Percentiles rank a stretch among this genome's conserved stretches.
phyloP scores from a whole-genome alignment of 2,329 filamentous ascomycete species.

The Stagonosporopsis chrysanthemi region DNA sequence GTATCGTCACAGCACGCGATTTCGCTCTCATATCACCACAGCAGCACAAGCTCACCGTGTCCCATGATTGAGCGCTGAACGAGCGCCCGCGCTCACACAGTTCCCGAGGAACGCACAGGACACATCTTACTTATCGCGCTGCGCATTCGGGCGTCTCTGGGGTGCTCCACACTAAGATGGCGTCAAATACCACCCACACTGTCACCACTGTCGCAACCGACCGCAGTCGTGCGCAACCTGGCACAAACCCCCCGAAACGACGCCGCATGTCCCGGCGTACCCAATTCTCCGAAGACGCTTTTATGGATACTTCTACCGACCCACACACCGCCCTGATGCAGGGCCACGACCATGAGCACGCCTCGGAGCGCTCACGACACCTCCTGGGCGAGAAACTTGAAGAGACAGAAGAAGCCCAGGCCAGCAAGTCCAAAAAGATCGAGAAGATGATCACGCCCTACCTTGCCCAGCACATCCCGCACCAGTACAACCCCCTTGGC shows the following conservation, averaged over 20 bases:
- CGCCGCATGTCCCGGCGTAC: constrained; percentile 42
- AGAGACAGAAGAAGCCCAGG: constrained; percentile 38
- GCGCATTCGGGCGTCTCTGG: constrained; percentile 8
- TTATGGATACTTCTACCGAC: constrained; percentile 27
- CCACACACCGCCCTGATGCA: constrained; percentile 47
- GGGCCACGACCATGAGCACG: constrained; percentile 49
- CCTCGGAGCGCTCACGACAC: constrained; percentile 42
- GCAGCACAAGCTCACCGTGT: constrained; percentile 19
- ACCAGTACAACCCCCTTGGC: constrained; percentile 82
- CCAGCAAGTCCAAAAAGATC: constrained; percentile 65
- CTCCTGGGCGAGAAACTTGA: constrained; percentile 31
- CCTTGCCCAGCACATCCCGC: constrained; percentile 87
- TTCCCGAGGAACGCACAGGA: constrained; percentile 19
- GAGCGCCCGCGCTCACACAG: constrained; percentile 16
- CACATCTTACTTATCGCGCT: constrained; percentile 1
- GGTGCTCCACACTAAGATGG: constrained; percentile 25
- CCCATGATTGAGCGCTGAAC: constrained; percentile 23
- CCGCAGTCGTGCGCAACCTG: constrained; percentile 22
- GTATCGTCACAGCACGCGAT: constrained; percentile 31
- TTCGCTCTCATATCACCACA: constrained; percentile 28
- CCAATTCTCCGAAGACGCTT: constrained; percentile 26
- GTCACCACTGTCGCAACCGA: constrained; percentile 39
- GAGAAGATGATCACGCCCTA: constrained; percentile 86
- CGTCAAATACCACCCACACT: constrained; percentile 39
- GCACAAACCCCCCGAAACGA: constrained; percentile 25